Percentiles rank a stretch among this genome's conserved stretches.
Conservation (phyloP, 202 grass and related monocot species). For the Musa balbisiana region DNA sequence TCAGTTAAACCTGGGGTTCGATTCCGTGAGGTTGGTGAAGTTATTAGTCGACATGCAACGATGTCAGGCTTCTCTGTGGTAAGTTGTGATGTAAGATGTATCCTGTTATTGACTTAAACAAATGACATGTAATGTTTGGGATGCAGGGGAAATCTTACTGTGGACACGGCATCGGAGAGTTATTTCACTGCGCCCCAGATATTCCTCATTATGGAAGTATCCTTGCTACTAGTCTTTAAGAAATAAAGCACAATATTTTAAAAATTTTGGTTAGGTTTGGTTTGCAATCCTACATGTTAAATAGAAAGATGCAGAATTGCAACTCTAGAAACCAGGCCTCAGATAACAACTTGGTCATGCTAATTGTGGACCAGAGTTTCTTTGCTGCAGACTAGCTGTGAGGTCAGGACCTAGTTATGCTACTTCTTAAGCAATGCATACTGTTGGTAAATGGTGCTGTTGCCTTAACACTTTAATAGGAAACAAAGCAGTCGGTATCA, state of each 20-base stretch:
- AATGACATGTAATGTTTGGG: not conserved
- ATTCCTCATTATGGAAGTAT: slow-evolving; percentile 95
- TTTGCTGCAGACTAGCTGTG: not conserved
- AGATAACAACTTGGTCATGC: not conserved
- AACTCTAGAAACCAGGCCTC: not conserved
- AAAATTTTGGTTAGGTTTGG: slow-evolving; percentile 3
- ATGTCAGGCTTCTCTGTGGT: slow-evolving; percentile 96
- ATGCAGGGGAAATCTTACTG: slow-evolving; percentile 96
- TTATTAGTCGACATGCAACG: slow-evolving; percentile 81
- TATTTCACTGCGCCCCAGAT: slow-evolving; percentile 95
- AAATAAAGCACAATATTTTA: not conserved
- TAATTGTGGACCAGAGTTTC: no score
- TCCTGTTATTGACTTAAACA: not conserved
- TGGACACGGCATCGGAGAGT: slow-evolving; percentile 91
- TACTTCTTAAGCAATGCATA: not conserved
- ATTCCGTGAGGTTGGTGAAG: slow-evolving; percentile 89
- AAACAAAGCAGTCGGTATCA: slow-evolving; percentile 98
- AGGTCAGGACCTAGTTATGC: not conserved
- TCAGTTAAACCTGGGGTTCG: slow-evolving; percentile 97
- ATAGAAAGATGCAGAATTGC: not conserved
- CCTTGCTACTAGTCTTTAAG: slow-evolving; percentile 7
- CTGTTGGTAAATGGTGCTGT: slow-evolving; percentile 7
- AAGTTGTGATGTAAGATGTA: slow-evolving; percentile 19
- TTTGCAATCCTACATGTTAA: slow-evolving; percentile 1
- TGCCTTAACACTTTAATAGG: slow-evolving; percentile 39